Percentiles rank a stretch among this genome's conserved stretches.
phyloP scores from a whole-genome alignment of 1,139 yeast genomes.

The Candida smagusa region DNA sequence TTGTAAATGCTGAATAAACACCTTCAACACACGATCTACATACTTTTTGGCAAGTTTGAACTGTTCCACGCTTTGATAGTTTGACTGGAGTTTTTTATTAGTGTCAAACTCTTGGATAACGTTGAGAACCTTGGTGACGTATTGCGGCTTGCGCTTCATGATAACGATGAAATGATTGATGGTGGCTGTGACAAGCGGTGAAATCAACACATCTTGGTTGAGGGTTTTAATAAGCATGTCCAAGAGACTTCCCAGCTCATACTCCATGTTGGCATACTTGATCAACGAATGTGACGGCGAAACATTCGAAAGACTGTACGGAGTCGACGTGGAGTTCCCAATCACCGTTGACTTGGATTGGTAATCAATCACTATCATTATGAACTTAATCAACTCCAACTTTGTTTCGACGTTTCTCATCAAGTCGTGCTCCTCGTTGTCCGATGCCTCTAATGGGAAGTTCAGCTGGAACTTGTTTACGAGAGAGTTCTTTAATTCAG shows the following conservation, averaged over 20 bases:
- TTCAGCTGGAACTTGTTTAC: conserved; percentile 21
- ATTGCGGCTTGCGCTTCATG: conserved; percentile 56
- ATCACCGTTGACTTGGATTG: conserved; percentile 55
- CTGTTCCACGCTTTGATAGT: conserved; percentile 43
- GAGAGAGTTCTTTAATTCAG: conserved; percentile 38
- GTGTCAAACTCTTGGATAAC: conserved; percentile 37
- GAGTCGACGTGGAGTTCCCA: conserved; percentile 10
- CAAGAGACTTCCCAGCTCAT: conserved; percentile 68
- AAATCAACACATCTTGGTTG: conserved; percentile 51
- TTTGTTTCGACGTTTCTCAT: conserved; percentile 53
- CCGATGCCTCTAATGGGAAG: conserved; percentile 46
- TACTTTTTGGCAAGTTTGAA: conserved; percentile 42
- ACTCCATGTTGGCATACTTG: conserved; percentile 51
- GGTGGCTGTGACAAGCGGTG: conserved; percentile 55
- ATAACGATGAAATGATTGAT: conserved; percentile 50
- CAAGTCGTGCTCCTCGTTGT: conserved; percentile 48
- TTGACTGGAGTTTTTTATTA: conserved; percentile 37
- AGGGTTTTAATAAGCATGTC: conserved; percentile 61
- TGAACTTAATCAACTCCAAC: conserved; percentile 68
- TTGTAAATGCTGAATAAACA: conserved; percentile 35
- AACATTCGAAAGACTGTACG: conserved; percentile 56
- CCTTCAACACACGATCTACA: conserved; percentile 37
- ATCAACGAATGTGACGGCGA: conserved; percentile 68
- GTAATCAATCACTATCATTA: conserved; percentile 65
- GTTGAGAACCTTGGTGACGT: conserved; percentile 40